Base-by-base conservation (phyloP, 2,329 filamentous ascomycete genomes). In the Hypoxylon sp. region DNA sequence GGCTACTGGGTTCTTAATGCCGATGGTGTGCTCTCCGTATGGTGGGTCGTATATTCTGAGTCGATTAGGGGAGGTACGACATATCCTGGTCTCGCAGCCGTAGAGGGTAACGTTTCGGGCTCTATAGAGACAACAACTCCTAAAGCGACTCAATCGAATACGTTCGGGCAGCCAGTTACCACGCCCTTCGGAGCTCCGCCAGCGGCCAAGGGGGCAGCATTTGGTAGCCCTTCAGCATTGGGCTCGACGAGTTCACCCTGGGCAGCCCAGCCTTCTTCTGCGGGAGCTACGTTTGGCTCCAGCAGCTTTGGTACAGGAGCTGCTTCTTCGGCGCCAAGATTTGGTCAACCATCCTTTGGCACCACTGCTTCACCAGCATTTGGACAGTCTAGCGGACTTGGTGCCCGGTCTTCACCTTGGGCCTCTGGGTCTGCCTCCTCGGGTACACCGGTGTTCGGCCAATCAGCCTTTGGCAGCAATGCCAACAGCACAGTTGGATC, bases 11-110 rank as follows among this genome's bases (percentile, higher is more conserved):
- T 93, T 30, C 83, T 99, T 14, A 98, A 97, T 66, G 91, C 97
- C 71, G 93, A 98, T 75, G 96, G 96, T 70, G 82, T 97, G 9
- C 83, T 99, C 14, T 89, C 89, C 49, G 87, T 90, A 11, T 99
- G 95, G 94, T 98, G 95, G 93, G 81, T 98, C 46, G 87, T 98
- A 19, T 98, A 98, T 80, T 89, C 91, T 36, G 93, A 97, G 45
- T 94, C 95, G 1, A 90, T 99, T 67, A 88, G 90, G 65, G 84
- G 90, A 73, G 90, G 90, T 2, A 89, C 88, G 5, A 87, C 88
- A 0, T 98, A 94, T 78, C 87, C 91, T 43, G 92, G 91, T 3
- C 83, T 98, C 69, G 82, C 85, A 43, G 82, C 80, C 48, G 82
- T 82, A 32, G 82, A 83, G 63, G 79, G 79, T 2, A 74, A 76